These are phyloP conservation scores for Annulohypoxylon stygium DNA, from an alignment of 495 filamentous ascomycete species.

Conservation along the genomic window DNA sequence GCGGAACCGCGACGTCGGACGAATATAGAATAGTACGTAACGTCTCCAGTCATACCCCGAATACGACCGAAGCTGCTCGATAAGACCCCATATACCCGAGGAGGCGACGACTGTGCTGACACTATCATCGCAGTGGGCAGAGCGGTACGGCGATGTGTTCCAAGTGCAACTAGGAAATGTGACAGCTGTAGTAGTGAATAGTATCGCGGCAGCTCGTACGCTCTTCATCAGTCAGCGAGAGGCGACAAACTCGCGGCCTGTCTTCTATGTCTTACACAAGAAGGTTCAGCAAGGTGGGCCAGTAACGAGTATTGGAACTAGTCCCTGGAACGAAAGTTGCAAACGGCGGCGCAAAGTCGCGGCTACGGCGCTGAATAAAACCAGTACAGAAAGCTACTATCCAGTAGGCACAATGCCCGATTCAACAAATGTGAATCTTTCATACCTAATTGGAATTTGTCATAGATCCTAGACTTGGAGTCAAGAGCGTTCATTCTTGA, in stretches of 20 bases:
- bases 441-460: not conserved
- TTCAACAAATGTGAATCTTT: not conserved
- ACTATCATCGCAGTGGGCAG: conserved; percentile 29
- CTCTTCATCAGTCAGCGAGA: conserved; percentile 81
- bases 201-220: conserved; percentile 74
- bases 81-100: not conserved
- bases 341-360: conserved; percentile 79
- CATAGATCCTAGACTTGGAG: conserved; percentile 74
- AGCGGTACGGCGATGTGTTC: conserved; percentile 72
- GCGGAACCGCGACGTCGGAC: conserved; percentile 48
- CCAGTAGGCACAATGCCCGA: conserved; percentile 51
- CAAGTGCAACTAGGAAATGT: conserved; percentile 76
- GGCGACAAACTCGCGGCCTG: conserved; percentile 77
- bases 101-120: not conserved
- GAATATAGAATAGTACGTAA: conserved; percentile 64
- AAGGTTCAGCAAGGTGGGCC: conserved; percentile 71
- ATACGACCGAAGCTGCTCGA: not conserved
- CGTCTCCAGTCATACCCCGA: conserved; percentile 44
- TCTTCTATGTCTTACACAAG: conserved; percentile 78
- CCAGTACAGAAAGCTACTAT: conserved; percentile 77
- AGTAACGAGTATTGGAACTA: conserved; percentile 80
- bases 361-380: conserved; percentile 77
- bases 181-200: conserved; percentile 78
- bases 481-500: conserved; percentile 74
- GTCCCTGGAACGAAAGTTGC: conserved; percentile 80